Evolutionary conservation across 441 rosid genomes (phyloP).

Genomic region (Kokia cookei): DNA sequence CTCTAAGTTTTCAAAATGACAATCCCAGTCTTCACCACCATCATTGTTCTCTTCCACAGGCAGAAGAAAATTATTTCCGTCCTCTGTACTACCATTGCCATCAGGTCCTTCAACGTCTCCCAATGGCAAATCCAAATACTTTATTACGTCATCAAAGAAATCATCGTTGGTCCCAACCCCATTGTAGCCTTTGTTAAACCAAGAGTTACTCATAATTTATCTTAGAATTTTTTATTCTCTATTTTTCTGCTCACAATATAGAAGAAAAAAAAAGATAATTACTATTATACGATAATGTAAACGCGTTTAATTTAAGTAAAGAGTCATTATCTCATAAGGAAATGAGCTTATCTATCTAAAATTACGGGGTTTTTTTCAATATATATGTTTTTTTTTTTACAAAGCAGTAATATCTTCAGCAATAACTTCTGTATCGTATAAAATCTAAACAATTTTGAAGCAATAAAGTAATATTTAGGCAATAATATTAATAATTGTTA

Average conservation of each 20-base stretch:
- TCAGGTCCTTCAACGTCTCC: slow-evolving; percentile 31
- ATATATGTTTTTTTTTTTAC: not conserved
- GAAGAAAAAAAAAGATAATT: not conserved
- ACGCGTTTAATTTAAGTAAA: not conserved
- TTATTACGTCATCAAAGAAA: slow-evolving; percentile 51
- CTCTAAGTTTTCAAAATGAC: slow-evolving; percentile 39
- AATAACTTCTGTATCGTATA: not conserved
- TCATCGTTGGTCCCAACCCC: slow-evolving; percentile 39
- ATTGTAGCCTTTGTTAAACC: slow-evolving; percentile 54
- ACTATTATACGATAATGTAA: not conserved
- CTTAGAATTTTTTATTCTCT: not conserved
- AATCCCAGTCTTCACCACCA: slow-evolving; percentile 28
- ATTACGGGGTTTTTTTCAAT: not conserved
- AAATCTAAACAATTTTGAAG: not conserved
- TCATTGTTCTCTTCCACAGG: slow-evolving; percentile 39
- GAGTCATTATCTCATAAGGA: not conserved
- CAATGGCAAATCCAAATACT: slow-evolving; percentile 42
- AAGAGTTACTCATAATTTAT: slow-evolving; percentile 32
- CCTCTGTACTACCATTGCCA: not conserved
- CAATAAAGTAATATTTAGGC: not conserved
- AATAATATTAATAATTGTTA: not conserved
- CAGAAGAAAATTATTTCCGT: slow-evolving; percentile 35
- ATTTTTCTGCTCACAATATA: not conserved
- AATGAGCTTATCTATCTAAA: slow-evolving; percentile 5
- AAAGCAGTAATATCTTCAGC: slow-evolving; percentile 2